Base-by-base conservation (phyloP, 495 filamentous ascomycete genomes). In the Hypoxylon fuscum region DNA sequence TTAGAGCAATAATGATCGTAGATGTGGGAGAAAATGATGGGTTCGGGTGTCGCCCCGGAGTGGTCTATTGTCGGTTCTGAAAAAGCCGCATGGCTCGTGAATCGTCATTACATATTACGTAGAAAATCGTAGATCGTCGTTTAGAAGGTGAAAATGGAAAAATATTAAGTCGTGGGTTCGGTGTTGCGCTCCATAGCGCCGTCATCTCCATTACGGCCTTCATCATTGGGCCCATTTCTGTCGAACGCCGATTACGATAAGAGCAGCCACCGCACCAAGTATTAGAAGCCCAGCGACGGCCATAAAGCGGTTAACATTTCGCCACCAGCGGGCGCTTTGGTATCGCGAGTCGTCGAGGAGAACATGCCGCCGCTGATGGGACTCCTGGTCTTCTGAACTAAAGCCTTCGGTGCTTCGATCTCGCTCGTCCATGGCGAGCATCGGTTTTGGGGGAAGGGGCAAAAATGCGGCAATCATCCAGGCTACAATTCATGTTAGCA, bases 271-370 rank as follows among this genome's bases (percentile, higher is more conserved):
- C 21, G 88, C 86, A 50, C 85, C 85, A 53, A 97, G 84, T 27
- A 98, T 84, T 53, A 90, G 76, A 11, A 95, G 69, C 12, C 95
- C 95, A 43, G 96, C 66, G 35, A 90, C 74, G 47, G 87, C 86
- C 91, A 98, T 93, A 68, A 87, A 83, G 37, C 92, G 87, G 74
- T 98, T 98, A 41, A 97, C 79, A 56, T 85, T 90, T 56, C 95
- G 84, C 95, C 95, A 98, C 93, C 94, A 97, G 32, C 85, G 82
- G 10, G 92, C 92, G 70, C 92, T 97, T 66, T 90, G 82, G 70
- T 90, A 91, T 45, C 84, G 81, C 34, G 79, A 79, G 44, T 87
- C 84, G 61, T 91, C 87, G 18, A 85, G 34, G 79, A 79, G 52
- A 80, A 77, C 18, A 45, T 59, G 35, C 46, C 57, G 62, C 50